These are phyloP conservation scores for Sordariomycetes sp. DNA, from an alignment of 2,329 filamentous ascomycete species.

Conservation along the genomic window DNA sequence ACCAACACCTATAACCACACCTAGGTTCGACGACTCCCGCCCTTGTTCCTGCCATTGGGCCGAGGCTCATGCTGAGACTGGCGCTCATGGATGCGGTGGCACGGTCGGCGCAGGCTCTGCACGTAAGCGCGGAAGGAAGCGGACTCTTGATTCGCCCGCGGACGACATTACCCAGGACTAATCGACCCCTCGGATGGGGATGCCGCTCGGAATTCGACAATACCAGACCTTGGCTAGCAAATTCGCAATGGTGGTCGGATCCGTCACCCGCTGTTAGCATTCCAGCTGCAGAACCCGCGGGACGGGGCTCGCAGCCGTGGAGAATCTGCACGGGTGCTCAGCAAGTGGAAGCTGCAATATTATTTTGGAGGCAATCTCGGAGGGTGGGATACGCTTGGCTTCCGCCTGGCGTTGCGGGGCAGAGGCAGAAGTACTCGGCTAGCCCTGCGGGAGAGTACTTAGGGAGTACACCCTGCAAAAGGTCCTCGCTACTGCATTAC, in stretches of 20 bases:
- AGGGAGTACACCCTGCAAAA: neutral
- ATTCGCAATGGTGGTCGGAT: neutral
- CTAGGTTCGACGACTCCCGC: too few species aligned
- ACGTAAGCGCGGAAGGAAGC: too few species aligned
- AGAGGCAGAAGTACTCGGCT: neutral
- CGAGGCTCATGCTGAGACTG: too few species aligned
- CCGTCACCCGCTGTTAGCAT: neutral
- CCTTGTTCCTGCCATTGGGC: too few species aligned
- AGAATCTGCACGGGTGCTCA: neutral
- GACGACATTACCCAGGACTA: too few species aligned
- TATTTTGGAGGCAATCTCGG: neutral
- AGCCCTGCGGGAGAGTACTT: neutral
- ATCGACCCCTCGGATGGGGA: too few species aligned
- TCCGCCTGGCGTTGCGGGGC: neutral
- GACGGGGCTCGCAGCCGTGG: neutral
- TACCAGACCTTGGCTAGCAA: neutral
- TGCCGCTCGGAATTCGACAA: neutral
- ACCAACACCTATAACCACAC: too few species aligned
- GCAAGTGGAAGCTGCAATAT: neutral
- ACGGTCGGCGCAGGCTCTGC: too few species aligned
- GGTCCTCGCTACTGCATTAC: neutral
- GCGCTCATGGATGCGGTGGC: too few species aligned
- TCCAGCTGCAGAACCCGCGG: neutral
- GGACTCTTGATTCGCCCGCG: too few species aligned
- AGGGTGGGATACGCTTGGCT: neutral